Conservation (phyloP, 2,329 filamentous ascomycete species). For the Fusarium globosum region DNA sequence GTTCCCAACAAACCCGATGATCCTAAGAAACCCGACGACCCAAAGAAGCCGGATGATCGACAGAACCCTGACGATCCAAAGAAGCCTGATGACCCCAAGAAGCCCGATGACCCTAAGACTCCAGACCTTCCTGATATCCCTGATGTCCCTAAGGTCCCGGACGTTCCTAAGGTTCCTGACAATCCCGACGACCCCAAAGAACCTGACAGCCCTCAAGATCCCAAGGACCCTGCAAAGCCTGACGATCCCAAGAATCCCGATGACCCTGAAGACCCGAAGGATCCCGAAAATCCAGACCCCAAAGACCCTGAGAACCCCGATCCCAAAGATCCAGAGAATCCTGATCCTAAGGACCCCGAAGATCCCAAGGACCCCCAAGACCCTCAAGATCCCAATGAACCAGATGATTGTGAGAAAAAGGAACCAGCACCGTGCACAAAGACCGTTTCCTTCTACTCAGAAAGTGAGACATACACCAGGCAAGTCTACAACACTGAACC, state of each 20-base stretch:
- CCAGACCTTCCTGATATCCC: not conserved
- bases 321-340: not conserved
- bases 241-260: not conserved
- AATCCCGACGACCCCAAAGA: not conserved
- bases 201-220: not conserved
- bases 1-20: not conserved
- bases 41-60: not conserved
- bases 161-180: not conserved
- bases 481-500: not conserved
- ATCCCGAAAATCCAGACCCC: accelerated
- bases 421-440: not conserved
- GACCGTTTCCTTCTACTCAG: not conserved
- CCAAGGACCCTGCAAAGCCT: not conserved
- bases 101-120: not conserved
- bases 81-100: not conserved
- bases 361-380: not conserved
- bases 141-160: not conserved
- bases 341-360: not conserved
- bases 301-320: not conserved
- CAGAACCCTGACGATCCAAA: not conserved
- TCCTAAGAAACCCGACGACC: too few species aligned
- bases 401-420: not conserved
- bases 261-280: not conserved
- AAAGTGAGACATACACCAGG: conserved; percentile 1
- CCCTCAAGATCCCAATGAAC: not conserved